Percentiles rank a stretch among this genome's conserved stretches.
phyloP scores from a whole-genome alignment of 2,329 filamentous ascomycete genomes.

The Trichoderma semiorbis region DNA sequence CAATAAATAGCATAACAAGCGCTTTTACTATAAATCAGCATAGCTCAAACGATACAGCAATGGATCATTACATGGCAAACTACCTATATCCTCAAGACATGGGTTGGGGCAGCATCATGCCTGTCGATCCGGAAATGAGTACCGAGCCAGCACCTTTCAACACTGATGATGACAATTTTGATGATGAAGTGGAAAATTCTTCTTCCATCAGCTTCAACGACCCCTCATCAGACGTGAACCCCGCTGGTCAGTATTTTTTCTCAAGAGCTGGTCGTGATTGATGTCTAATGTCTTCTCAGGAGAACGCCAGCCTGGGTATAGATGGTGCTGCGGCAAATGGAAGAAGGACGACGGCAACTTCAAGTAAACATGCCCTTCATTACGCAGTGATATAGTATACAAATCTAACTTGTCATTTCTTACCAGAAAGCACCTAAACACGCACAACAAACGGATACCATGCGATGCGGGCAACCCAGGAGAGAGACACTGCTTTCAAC shows the following conservation, averaged over 20 bases:
- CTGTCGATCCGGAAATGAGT: neutral
- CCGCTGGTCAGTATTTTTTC: neutral
- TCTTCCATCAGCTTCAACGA: neutral
- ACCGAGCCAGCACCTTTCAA: too few species aligned
- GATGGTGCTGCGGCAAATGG: neutral
- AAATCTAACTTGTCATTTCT: neutral
- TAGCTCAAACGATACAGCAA: neutral
- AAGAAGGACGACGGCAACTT: neutral
- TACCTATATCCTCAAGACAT: neutral
- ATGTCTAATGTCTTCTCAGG: neutral
- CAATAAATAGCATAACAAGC: too few species aligned
- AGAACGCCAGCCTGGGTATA: fast-evolving
- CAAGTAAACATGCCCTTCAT: neutral
- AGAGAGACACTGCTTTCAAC: fast-evolving
- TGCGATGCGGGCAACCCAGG: neutral
- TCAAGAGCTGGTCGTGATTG: too few species aligned
- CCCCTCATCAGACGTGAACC: neutral
- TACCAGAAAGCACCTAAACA: neutral
- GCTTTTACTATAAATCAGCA: too few species aligned
- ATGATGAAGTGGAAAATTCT: neutral
- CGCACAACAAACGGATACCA: neutral
- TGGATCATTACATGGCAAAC: neutral
- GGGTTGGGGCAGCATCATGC: neutral
- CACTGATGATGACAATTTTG: neutral
- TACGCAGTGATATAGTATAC: too few species aligned